A percentile compares a stretch with the other conserved stretches of the same genome.
Conservation (phyloP, 208 protist genomes). For the Leishmania lainsoni region DNA sequence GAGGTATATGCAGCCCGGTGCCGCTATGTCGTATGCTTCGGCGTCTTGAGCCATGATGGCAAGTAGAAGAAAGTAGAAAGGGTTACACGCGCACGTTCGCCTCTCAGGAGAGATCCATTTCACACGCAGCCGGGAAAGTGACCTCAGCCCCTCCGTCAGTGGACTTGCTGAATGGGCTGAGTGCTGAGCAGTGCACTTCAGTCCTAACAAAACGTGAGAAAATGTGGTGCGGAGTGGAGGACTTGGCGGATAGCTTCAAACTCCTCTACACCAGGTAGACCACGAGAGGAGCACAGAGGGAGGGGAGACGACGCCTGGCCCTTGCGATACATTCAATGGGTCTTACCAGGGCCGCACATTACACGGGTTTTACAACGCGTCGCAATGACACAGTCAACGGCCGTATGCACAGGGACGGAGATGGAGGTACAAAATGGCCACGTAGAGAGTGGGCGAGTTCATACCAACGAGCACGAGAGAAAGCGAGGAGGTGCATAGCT, state of each 20-base stretch:
- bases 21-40: too few species aligned
- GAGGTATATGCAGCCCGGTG: constrained; percentile 14
- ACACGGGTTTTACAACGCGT: not conserved
- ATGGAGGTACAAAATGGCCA: not conserved
- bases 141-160: too few species aligned
- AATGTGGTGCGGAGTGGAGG: not conserved
- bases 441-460: not conserved
- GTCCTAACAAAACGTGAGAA: not conserved
- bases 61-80: not conserved
- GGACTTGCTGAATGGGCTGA: not conserved
- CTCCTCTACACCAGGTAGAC: not conserved
- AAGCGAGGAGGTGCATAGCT: not conserved
- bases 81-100: not conserved
- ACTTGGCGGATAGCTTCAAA: not conserved
- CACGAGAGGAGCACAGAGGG: not conserved
- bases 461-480: too few species aligned
- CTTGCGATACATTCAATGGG: not conserved
- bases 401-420: not conserved
- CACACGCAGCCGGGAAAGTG: not conserved
- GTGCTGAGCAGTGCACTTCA: not conserved
- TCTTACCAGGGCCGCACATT: not conserved
- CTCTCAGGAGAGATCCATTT: not conserved
- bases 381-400: not conserved
- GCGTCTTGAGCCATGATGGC: not conserved
- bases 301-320: not conserved